phyloP scores from a whole-genome alignment of 2,329 filamentous ascomycete genomes.

The Cladophialophora bantiana region DNA sequence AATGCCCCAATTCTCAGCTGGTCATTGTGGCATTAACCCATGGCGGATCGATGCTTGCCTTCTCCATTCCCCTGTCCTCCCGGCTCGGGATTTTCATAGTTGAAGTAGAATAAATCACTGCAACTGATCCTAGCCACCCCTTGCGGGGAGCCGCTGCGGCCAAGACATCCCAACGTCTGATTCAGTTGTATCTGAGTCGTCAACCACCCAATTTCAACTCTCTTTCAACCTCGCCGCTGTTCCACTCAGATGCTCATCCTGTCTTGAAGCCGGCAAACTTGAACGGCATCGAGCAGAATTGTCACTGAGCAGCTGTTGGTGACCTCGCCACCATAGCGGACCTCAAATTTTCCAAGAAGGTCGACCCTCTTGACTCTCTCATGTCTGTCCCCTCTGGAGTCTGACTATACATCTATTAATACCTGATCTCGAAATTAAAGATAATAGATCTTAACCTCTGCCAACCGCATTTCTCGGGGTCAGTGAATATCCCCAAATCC shows the following conservation, averaged over 20 bases:
- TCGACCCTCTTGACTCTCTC: conserved; percentile 1
- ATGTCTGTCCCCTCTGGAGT: conserved; percentile 30
- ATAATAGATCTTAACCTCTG: conserved; percentile 33
- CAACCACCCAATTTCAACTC: background rate
- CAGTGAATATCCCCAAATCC: background rate
- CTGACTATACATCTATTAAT: conserved; percentile 33
- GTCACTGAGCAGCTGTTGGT: background rate
- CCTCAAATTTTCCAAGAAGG: conserved; percentile 18
- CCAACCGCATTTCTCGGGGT: background rate
- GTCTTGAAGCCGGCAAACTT: background rate
- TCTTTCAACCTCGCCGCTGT: background rate
- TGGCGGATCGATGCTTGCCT: too few species aligned
- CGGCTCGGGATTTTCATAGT: background rate
- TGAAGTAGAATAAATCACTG: background rate
- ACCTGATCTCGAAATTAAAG: conserved; percentile 25
- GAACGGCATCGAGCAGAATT: background rate
- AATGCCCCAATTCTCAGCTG: background rate
- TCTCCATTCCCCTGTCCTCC: background rate
- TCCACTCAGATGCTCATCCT: background rate
- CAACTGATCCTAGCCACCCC: background rate
- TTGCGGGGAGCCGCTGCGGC: background rate
- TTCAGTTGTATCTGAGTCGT: background rate
- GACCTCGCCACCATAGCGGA: background rate
- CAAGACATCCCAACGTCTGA: conserved; percentile 11
- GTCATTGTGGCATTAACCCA: background rate